Percentiles rank a stretch among this genome's conserved stretches.
Conservation (phyloP, 75 land plant species). For the Sequoiadendron giganteum region DNA sequence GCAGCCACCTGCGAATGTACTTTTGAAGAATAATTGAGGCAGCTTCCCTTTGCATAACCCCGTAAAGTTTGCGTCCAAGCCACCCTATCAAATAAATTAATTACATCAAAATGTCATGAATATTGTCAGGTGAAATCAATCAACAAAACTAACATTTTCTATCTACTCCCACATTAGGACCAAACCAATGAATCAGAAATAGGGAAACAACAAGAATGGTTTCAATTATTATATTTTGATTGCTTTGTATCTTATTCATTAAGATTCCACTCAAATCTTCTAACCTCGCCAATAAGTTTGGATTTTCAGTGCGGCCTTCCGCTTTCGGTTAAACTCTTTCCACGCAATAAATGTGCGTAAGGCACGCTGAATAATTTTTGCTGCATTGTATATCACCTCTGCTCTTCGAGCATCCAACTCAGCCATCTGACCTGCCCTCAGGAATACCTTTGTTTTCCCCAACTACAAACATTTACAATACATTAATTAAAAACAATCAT, state of each 20-base stretch:
- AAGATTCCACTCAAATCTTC: neutral
- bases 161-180: neutral
- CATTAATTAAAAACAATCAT: neutral
- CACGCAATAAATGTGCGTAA: conserved; percentile 55
- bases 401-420: conserved; percentile 56
- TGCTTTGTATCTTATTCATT: neutral
- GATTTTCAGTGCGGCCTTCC: conserved; percentile 44
- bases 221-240: neutral
- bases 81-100: conserved; percentile 47
- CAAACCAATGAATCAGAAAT: neutral
- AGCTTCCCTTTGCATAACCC: conserved; percentile 43
- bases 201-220: neutral
- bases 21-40: conserved; percentile 86
- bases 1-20: conserved; percentile 59
- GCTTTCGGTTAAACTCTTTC: conserved; percentile 33
- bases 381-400: conserved; percentile 64
- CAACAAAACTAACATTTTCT: neutral
- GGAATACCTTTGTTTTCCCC: conserved; percentile 74
- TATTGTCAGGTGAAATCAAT: neutral
- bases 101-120: neutral
- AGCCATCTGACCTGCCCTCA: conserved; percentile 84
- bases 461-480: conserved; percentile 30
- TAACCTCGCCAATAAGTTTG: conserved; percentile 75
- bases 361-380: conserved; percentile 51
- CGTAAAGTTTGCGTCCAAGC: conserved; percentile 65